Evolutionary conservation across 352 stramenopile genomes (phyloP), one percentile per base, ranked within the genome.

Genomic region (Pythium vanterpoolii): DNA sequence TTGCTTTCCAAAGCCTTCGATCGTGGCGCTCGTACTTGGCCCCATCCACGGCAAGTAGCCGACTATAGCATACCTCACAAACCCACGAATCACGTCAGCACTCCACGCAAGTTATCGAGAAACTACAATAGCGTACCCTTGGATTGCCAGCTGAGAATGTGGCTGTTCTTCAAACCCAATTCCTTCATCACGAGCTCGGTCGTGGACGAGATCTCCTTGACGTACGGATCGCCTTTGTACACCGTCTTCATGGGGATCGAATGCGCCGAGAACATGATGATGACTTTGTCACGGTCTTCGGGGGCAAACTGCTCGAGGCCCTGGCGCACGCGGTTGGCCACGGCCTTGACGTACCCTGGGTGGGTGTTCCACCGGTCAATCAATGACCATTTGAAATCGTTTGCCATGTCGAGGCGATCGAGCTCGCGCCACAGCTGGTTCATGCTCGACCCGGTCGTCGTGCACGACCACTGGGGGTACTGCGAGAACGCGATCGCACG

Each of bases 391-490:
- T 93, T 62, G 66, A 93, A 93, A 47, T 80, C 64, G 46, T 87
- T 60, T 28, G 73, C 88, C 78, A 99, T 90, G 33, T 98, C 78
- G 23, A 98, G 79, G 3, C 83, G 79, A 36, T 87, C 73, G 4
- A 95, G 59, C 45, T 95, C 83, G 8, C 87, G 73, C 88, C 87
- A 96, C 44, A 96, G 67, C 14, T 96, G 78, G 71, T 96, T 96
- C 68, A 99, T 87, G 56, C 90, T 98, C 21, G 90, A 98, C 21
- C 97, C 97, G 11, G 91, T 95, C 8, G 97, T 99, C 33, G 95
- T 98, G 72, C 98, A 98, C 30, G 87, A 98, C 77, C 98, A 99
- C 80, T 99, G 97, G 27, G 97, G 97, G 74, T 99, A 99, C 64
- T 98, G 86, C 19, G 97, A 98, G 48, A 99, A 89, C 27, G 98